phyloP scores from a whole-genome alignment of 768 basidiomycete genomes.

The Lyophyllum shimeji region DNA sequence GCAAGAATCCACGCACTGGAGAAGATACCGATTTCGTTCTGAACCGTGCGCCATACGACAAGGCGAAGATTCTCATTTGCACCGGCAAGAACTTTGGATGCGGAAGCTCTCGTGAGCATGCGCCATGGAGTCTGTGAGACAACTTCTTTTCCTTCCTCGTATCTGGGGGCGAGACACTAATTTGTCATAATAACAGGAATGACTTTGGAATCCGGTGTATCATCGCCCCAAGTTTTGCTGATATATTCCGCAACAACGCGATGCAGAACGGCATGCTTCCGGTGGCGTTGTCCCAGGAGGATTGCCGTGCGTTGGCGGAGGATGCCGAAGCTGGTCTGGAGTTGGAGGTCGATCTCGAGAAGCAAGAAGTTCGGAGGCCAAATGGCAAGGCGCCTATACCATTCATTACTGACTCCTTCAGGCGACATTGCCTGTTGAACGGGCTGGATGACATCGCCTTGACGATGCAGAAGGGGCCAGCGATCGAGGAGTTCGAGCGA shows the following conservation, averaged over 20 bases:
- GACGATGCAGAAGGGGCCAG: conserved; percentile 76
- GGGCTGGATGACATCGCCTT: conserved; percentile 96
- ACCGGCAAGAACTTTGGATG: conserved; percentile 91
- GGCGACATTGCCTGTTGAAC: conserved; percentile 90
- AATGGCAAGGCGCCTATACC: conserved; percentile 72
- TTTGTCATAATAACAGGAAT: conserved; percentile 41
- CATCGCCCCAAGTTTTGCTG: conserved; percentile 87
- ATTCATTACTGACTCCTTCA: conserved; percentile 88
- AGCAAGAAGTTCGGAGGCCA: conserved; percentile 69
- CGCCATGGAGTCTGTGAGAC: conserved; percentile 81
- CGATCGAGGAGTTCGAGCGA: conserved; percentile 81
- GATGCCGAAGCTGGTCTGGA: conserved; percentile 78
- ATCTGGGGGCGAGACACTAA: conserved; percentile 1
- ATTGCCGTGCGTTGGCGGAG: conserved; percentile 69
- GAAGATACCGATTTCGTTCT: conserved; percentile 82
- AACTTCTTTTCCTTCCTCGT: not conserved
- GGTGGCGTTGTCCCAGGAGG: conserved; percentile 63
- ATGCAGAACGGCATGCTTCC: conserved; percentile 96
- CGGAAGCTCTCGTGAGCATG: conserved; percentile 88
- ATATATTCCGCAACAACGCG: conserved; percentile 86
- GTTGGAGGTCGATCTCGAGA: conserved; percentile 84
- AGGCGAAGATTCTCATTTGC: conserved; percentile 79
- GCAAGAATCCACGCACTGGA: conserved; percentile 77
- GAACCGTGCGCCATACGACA: conserved; percentile 75
- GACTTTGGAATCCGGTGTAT: conserved; percentile 90